These are phyloP conservation scores for Neonothopanus nambi DNA, from an alignment of 1,284 basidiomycete species.

Conservation along the genomic window DNA sequence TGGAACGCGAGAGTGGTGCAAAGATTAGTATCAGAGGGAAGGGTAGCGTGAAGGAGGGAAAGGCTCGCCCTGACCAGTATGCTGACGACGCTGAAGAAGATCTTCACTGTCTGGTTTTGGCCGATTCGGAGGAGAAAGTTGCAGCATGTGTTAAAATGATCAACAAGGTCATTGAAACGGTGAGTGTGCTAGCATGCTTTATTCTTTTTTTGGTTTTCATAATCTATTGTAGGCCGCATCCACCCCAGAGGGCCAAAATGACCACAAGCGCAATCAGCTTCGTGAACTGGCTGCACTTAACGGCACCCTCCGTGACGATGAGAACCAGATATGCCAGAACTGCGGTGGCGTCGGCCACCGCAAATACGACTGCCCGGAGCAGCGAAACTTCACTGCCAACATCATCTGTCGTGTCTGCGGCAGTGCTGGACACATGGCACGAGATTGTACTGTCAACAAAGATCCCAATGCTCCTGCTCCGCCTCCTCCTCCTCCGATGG, in stretches of 20 bases:
- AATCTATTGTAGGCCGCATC: constrained; percentile 78
- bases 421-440: constrained; percentile 94
- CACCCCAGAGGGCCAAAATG: constrained; percentile 98
- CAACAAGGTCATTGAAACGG: constrained; percentile 98
- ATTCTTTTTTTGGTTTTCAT: neutral
- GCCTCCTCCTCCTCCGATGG: constrained; percentile 41
- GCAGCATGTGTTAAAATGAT: constrained; percentile 90
- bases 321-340: constrained; percentile 99
- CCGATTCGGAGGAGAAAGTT: constrained; percentile 92
- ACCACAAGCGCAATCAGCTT: constrained; percentile 98
- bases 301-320: constrained; percentile 98
- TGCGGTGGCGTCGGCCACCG: constrained; percentile 94
- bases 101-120: constrained; percentile 96
- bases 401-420: constrained; percentile 97
- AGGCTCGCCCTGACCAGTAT: constrained; percentile 89
- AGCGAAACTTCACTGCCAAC: constrained; percentile 95
- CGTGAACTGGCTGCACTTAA: constrained; percentile 97
- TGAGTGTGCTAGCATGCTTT: constrained; percentile 52
- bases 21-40: constrained; percentile 99
- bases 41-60: constrained; percentile 98
- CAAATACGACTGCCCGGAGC: constrained; percentile 96
- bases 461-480: constrained; percentile 63
- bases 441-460: constrained; percentile 88
- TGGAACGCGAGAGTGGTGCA: constrained; percentile 97
- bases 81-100: constrained; percentile 98